Evolutionary conservation across 2,329 filamentous ascomycete genomes (phyloP).

Genomic region (Pseudopithomyces chartarum): DNA sequence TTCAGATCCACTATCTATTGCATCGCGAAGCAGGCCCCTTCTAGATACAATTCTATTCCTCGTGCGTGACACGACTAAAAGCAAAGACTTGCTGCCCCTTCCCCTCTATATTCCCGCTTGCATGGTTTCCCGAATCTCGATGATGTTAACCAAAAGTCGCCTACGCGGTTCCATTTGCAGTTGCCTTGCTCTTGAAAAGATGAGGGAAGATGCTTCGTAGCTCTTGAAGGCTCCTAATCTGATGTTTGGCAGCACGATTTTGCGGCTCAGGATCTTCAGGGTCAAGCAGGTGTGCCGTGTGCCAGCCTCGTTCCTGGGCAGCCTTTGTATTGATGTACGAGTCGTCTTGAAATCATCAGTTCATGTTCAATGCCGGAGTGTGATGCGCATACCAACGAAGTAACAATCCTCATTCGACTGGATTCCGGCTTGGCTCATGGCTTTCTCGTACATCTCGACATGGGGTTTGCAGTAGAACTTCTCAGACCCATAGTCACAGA

Average conservation of each 20-base stretch:
- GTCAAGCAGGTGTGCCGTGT: slow-evolving; percentile 82
- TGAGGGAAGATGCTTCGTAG: slow-evolving; percentile 78
- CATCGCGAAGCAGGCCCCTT: too few relatives aligned
- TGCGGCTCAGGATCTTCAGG: slow-evolving; percentile 68
- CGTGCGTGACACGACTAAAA: background rate
- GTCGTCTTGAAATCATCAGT: slow-evolving; percentile 68
- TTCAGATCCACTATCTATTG: too few relatives aligned
- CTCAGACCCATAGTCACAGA: slow-evolving; percentile 79
- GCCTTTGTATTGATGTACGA: slow-evolving; percentile 80
- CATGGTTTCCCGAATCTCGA: background rate
- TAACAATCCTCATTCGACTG: slow-evolving; percentile 74
- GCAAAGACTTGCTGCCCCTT: background rate
- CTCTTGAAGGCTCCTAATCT: slow-evolving; percentile 77
- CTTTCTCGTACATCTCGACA: slow-evolving; percentile 81
- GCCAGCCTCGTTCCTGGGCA: slow-evolving; percentile 83
- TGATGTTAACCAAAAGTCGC: background rate
- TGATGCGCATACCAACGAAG: slow-evolving; percentile 76
- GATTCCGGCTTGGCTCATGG: slow-evolving; percentile 81
- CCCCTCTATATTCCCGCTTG: background rate
- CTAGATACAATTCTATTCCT: background rate
- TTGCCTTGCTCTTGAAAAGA: slow-evolving; percentile 70
- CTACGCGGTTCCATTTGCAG: background rate
- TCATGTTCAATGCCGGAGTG: background rate
- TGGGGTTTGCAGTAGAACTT: slow-evolving; percentile 88
- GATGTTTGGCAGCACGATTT: slow-evolving; percentile 70